Evolutionary conservation across 345 rosid genomes (phyloP), one percentile per base, ranked within the genome.

Genomic region (Adansonia digitata): DNA sequence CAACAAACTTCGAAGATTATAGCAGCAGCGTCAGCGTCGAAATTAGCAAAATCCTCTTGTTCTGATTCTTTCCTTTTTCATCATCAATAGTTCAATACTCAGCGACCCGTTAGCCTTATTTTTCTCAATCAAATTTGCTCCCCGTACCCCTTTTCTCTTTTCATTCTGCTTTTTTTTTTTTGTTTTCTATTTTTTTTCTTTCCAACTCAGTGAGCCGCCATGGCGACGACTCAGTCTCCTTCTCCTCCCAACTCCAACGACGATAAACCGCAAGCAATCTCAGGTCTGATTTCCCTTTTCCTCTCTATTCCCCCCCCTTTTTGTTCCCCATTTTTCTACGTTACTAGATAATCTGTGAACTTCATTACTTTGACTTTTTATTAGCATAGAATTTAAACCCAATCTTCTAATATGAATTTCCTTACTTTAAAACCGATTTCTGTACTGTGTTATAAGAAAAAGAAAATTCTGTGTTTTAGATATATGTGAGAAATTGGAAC

Each of bases 211-310:
- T 43, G 57, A 53, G 24, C 42, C 12, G 27, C 51, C 0, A 45
- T 49, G 46, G 85, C 86, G 86, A 83, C 88, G 65, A 82, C 79
- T 78, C 64, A 77, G 70, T 63, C 88, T 26, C 64, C 64, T 11
- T 7, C 81, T 57, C 81, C 84, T 64, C 72, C 82, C 7, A 70
- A 46, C 69, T 56, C 80, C 59, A 14, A 75, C 56, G 75, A 74
- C 20, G 84, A 62, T 14, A 76, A 77, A 18, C 77, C 77, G 53
- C 85, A 78, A 51, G 59, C 66, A 52, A 63, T 40, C 62, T 70
- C 80, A 80, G 86, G 85, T 88, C n/a, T 26, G 45, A 6, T 31
- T 66, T 71, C 27, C 66, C 13, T 34, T 57, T 24, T n/a, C 3
- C 13, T 29, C 31, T 37, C 17, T 73, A 0, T 48, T n/a, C 5